Base-by-base conservation (phyloP, 148 eudicot genomes). In the Silene latifolia region DNA sequence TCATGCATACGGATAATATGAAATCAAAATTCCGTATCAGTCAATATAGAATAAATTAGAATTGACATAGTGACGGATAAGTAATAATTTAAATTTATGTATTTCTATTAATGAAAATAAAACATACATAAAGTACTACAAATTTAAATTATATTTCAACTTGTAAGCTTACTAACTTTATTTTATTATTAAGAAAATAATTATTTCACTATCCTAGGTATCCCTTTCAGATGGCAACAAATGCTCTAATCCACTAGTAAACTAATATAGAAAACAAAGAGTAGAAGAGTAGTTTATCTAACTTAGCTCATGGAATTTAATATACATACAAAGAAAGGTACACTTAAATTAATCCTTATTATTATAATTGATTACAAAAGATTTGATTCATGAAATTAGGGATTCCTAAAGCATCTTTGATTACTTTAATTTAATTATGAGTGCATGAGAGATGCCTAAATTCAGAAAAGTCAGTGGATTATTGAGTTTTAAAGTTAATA, bases 221-320 rank as follows among this genome's bases (percentile, higher is more conserved):
- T 65, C 77, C 35, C 44, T 51, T 42, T 65, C 18, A 66, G 8
- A 46, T 8, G 7, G 27, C 23, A 66, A 5, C 54, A 14, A 17
- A 67, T 67, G 72, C 8, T 64, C 35, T 53, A 76, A 32, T 53
- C 59, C 63, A 75, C 20, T 53, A 32, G 23, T 17, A 48, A 15
- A 48, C 8, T 11, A 3, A 54, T 27, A 66, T 44, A 75, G 35
- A 66, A 5, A 75, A 63, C 39, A 24, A 24, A 24, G 67, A 12
- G 39, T 24, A 25, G 42, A 46, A 46, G 74, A 68, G 81, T 79
- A 48, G 78, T 58, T 80, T 29, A 71, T 71, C 75, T 63, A 80
- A 71, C 68, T 42, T 76, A 58, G 59, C 59, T 69, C 35, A 46
- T 35, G 18, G 24, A 21, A 76, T 61, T 64, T 32, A 32, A 32